Evolutionary conservation across 495 filamentous ascomycete genomes (phyloP).

Genomic region (Elasticomyces elasticus): DNA sequence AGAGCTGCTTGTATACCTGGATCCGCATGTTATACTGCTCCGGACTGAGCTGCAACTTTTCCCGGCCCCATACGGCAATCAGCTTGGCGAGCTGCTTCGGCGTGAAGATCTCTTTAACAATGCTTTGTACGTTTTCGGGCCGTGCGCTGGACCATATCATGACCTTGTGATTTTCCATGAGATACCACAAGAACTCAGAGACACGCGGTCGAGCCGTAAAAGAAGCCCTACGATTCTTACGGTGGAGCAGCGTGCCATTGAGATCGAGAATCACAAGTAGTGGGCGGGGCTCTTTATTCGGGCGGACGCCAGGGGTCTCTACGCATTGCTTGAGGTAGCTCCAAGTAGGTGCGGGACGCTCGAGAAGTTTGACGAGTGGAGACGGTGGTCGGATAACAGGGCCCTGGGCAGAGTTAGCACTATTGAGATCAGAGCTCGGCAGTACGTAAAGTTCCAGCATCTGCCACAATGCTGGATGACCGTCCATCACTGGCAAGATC

Average conservation of each 20-base stretch:
- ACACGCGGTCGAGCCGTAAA: slow-evolving; percentile 56
- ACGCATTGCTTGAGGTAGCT: slow-evolving; percentile 1
- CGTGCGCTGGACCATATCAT: slow-evolving; percentile 88
- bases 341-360: slow-evolving; percentile 1
- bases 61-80: slow-evolving; percentile 68
- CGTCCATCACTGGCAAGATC: too few relatives aligned
- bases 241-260: slow-evolving; percentile 79
- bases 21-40: slow-evolving; percentile 58
- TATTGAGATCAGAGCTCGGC: too few relatives aligned
- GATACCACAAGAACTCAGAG: slow-evolving; percentile 52
- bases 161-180: slow-evolving; percentile 58
- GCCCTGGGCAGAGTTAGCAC: too few relatives aligned
- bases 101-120: slow-evolving; percentile 49
- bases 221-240: slow-evolving; percentile 43
- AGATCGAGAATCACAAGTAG: slow-evolving; percentile 81
- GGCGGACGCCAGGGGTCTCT: background rate
- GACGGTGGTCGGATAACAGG: too few relatives aligned
- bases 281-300: slow-evolving; percentile 8
- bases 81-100: slow-evolving; percentile 37
- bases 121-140: slow-evolving; percentile 53
- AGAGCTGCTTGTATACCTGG: slow-evolving; percentile 80
- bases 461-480: too few relatives aligned
- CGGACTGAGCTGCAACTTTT: slow-evolving; percentile 56
- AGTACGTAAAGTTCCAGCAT: too few relatives aligned
- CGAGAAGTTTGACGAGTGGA: too few relatives aligned